Evolutionary conservation across 768 basidiomycete species (phyloP).

Genomic region (Pulveroboletus sp.): DNA sequence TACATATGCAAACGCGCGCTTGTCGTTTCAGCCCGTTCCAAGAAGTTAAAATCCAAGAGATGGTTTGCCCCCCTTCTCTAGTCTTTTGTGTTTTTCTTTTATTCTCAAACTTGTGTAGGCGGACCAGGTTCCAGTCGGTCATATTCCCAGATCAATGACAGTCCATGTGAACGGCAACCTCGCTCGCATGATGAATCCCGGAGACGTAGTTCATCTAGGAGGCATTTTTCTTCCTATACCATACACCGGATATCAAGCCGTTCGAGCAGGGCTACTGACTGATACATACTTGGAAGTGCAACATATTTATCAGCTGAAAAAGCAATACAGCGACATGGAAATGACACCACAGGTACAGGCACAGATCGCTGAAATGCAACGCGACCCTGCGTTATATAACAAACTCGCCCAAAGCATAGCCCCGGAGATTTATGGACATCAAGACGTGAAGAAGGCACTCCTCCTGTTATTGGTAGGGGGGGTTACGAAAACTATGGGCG

Average conservation of each 20-base stretch:
- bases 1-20: constrained; percentile 98
- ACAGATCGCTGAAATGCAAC: constrained; percentile 60
- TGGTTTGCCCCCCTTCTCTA: constrained; percentile 48
- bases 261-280: constrained; percentile 92
- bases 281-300: constrained; percentile 96
- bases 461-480: constrained; percentile 91
- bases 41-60: constrained; percentile 98
- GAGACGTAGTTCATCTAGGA: constrained; percentile 92
- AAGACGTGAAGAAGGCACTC: constrained; percentile 95
- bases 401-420: constrained; percentile 92
- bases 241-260: constrained; percentile 95
- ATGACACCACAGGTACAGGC: constrained; percentile 77
- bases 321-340: constrained; percentile 95
- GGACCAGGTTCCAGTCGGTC: constrained; percentile 98
- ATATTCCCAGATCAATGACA: constrained; percentile 98
- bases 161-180: constrained; percentile 89
- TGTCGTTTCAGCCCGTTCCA: constrained; percentile 98
- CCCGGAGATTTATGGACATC: constrained; percentile 97
- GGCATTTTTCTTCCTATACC: constrained; percentile 97
- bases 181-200: constrained; percentile 89
- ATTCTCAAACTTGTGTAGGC: constrained; percentile 47
- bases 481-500: constrained; percentile 90
- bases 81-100: background rate
- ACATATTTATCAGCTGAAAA: constrained; percentile 90
- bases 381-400: constrained; percentile 77